Conservation (phyloP, 176 grass and related monocot genomes). For the Thinopyrum elongatum region DNA sequence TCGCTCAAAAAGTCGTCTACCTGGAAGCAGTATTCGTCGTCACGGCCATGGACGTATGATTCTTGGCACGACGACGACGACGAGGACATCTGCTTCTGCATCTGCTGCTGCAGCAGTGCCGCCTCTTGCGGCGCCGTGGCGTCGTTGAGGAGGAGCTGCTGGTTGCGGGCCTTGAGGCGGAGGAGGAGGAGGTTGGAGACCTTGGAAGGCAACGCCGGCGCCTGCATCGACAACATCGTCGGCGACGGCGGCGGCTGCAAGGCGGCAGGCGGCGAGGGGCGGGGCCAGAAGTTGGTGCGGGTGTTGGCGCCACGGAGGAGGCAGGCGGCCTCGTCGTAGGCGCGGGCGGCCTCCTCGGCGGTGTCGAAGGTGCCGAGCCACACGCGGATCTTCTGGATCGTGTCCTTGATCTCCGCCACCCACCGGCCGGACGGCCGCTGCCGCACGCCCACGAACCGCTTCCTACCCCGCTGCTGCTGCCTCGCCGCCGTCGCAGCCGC, state of each 20-base stretch:
- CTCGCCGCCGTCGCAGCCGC: constrained; percentile 9
- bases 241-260: not conserved
- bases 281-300: constrained; percentile 72
- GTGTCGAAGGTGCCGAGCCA: constrained; percentile 98
- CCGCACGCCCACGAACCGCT: constrained; percentile 70
- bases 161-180: constrained; percentile 16
- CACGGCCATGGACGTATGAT: not conserved
- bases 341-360: constrained; percentile 87
- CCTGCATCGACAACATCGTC: not conserved
- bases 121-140: not conserved
- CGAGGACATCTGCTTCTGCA: not conserved
- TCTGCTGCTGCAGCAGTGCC: not conserved
- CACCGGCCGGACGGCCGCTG: constrained; percentile 73
- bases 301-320: constrained; percentile 83
- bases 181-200: constrained; percentile 44
- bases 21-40: constrained; percentile 39
- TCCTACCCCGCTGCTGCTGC: constrained; percentile 32
- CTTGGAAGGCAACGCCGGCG: constrained; percentile 45
- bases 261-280: constrained; percentile 16
- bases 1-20: constrained; percentile 60
- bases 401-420: constrained; percentile 97
- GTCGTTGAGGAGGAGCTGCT: constrained; percentile 17
- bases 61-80: not conserved
- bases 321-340: constrained; percentile 83
- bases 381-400: constrained; percentile 87